These are phyloP conservation scores for Candida piceae DNA, from an alignment of 805 yeast genomes.

Conservation along the genomic window DNA sequence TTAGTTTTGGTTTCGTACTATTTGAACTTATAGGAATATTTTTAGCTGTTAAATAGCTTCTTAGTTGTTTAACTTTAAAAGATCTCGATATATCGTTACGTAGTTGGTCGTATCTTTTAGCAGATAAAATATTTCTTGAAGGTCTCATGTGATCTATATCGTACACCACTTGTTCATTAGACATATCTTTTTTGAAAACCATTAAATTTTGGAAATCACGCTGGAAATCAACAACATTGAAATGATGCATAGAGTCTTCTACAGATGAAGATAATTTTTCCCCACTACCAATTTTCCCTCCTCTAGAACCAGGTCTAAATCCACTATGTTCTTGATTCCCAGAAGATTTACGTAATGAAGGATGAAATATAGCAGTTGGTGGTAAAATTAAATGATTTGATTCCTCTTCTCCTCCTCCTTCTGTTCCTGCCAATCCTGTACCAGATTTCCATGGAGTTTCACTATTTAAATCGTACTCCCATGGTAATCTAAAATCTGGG, in stretches of 20 bases:
- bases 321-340: background rate
- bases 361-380: slow-evolving; percentile 20
- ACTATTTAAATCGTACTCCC: slow-evolving; percentile 5
- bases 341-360: slow-evolving; percentile 13
- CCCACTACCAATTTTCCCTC: too few relatives aligned
- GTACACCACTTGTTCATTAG: slow-evolving; percentile 19
- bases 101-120: slow-evolving; percentile 18
- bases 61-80: slow-evolving; percentile 21
- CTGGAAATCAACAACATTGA: slow-evolving; percentile 24
- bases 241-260: slow-evolving; percentile 8
- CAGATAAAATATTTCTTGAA: slow-evolving; percentile 13
- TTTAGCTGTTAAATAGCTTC: slow-evolving; percentile 13
- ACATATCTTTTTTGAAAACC: slow-evolving; percentile 23
- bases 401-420: background rate
- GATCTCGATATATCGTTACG: slow-evolving; percentile 14
- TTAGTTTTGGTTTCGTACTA: slow-evolving; percentile 17
- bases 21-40: slow-evolving; percentile 6
- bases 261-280: background rate
- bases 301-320: too few relatives aligned
- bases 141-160: slow-evolving; percentile 29
- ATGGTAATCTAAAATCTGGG: slow-evolving; percentile 1
- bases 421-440: too few relatives aligned
- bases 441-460: slow-evolving; percentile 2
- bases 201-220: slow-evolving; percentile 25
- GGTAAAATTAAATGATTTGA: slow-evolving; percentile 21